Evolutionary conservation across 768 basidiomycete species (phyloP).

Genomic region (Tulasnella sp.): DNA sequence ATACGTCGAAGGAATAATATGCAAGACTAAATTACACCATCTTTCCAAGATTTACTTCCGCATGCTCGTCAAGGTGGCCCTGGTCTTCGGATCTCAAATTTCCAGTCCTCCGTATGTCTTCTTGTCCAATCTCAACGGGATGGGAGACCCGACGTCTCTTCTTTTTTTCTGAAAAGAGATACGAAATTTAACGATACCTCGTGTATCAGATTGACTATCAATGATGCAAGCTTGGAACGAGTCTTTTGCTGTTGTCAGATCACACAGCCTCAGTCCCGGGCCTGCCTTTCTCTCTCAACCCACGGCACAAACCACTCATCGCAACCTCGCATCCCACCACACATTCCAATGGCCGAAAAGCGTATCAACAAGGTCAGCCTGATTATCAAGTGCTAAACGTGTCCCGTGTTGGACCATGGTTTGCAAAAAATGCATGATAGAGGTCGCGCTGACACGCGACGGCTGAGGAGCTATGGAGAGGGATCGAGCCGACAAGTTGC

Average conservation of each 20-base stretch:
- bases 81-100: too few relatives aligned
- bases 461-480: not conserved
- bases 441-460: not conserved
- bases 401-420: not conserved
- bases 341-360: conserved; percentile 82
- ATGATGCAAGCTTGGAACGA: too few relatives aligned
- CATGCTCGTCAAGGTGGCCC: too few relatives aligned
- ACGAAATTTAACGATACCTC: too few relatives aligned
- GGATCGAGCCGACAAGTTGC: not conserved
- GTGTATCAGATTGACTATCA: too few relatives aligned
- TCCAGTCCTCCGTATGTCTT: too few relatives aligned
- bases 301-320: not conserved
- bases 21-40: too few relatives aligned
- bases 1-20: too few relatives aligned
- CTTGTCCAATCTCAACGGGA: too few relatives aligned
- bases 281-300: not conserved
- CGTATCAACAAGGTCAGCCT: conserved; percentile 93
- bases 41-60: too few relatives aligned
- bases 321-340: not conserved
- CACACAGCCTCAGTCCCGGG: not conserved
- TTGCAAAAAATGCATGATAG: not conserved
- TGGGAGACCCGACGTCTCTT: too few relatives aligned
- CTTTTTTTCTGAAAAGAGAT: too few relatives aligned
- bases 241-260: not conserved
- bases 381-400: not conserved